Evolutionary conservation across 768 basidiomycete genomes (phyloP), one percentile per base, ranked within the genome.

Genomic region (Hypholoma sublateritium): DNA sequence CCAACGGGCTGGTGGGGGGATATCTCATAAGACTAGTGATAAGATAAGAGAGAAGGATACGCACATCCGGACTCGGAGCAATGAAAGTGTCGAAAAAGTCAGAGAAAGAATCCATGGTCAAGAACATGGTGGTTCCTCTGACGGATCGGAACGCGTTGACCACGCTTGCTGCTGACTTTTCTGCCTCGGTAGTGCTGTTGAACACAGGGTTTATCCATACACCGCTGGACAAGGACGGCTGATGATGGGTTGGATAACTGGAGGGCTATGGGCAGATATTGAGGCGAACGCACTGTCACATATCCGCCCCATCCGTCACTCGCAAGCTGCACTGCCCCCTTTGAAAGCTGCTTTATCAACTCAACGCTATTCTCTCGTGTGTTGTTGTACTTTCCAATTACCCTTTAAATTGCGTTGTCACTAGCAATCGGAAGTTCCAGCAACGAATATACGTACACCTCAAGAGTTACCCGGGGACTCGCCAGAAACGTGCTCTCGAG

Each of bases 301-400:
- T 65, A 65, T 21, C 64, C 64, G 17, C 64, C 64, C 64, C 64
- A 65, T 11, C 64, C 64, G 11, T 65, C 62, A 25, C 34, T 39
- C 6, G 62, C 64, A 19, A 65, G 21, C 24, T 59, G 60, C 3
- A 58, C 58, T 3, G 63, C 63, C 9, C 56, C 57, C 13, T 52
- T 56, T 14, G 60, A 53, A 24, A 64, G 54, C 11, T 58, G 60
- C 34, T 61, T 59, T 24, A 64, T 21, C 8, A 64, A 53, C 19
- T 52, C 57, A 25, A 47, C 43, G 24, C 52, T 55, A 41, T 59
- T 64, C n/a, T 52, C 63, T 28, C 43, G 44, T 1, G 63, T 59
- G n/a, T 50, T 54, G 9, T 61, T 50, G 43, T 64, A 64, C 9
- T 50, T 11, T 13, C 63, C 63, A 2, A 64, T 42, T 13, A 64